A percentile compares a stretch with the other conserved stretches of the same genome.
Evolutionary conservation across 2,329 filamentous ascomycete genomes (phyloP).

Genomic region (Claviceps monticola): DNA sequence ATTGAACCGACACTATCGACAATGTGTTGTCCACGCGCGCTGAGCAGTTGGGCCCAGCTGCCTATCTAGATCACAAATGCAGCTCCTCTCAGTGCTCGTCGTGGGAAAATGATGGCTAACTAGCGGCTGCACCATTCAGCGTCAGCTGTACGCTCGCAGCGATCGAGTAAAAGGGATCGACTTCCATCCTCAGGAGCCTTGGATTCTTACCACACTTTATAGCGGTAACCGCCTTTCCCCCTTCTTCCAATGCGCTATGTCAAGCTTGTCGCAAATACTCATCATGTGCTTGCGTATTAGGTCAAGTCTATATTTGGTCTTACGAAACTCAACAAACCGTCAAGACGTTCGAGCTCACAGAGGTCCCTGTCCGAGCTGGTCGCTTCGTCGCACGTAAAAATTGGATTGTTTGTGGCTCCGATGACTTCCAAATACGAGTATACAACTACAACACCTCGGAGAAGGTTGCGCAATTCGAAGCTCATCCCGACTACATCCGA

Average conservation of each 20-base stretch:
- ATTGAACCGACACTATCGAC: neutral
- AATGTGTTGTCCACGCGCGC: neutral
- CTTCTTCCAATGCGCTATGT: neutral
- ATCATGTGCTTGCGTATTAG: conserved; percentile 26
- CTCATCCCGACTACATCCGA: conserved; percentile 95
- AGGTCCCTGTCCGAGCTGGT: conserved; percentile 92
- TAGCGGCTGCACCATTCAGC: conserved; percentile 13
- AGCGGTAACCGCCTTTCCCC: conserved; percentile 45
- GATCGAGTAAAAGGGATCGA: conserved; percentile 96
- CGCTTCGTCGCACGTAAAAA: conserved; percentile 97
- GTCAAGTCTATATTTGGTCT: conserved; percentile 98
- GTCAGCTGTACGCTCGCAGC: conserved; percentile 54
- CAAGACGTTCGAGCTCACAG: conserved; percentile 97
- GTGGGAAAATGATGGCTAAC: neutral
- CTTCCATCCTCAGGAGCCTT: conserved; percentile 94
- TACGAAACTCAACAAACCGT: conserved; percentile 94
- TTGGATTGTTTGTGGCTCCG: conserved; percentile 94
- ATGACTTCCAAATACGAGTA: conserved; percentile 76
- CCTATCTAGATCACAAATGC: neutral
- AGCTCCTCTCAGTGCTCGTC: neutral
- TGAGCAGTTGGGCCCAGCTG: conserved; percentile 6
- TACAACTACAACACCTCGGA: conserved; percentile 99
- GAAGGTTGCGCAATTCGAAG: conserved; percentile 94
- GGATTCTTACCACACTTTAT: conserved; percentile 92
- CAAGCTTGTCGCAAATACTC: neutral